Conservation (phyloP, 176 grass and related monocot genomes). For the Chloris gayana region DNA sequence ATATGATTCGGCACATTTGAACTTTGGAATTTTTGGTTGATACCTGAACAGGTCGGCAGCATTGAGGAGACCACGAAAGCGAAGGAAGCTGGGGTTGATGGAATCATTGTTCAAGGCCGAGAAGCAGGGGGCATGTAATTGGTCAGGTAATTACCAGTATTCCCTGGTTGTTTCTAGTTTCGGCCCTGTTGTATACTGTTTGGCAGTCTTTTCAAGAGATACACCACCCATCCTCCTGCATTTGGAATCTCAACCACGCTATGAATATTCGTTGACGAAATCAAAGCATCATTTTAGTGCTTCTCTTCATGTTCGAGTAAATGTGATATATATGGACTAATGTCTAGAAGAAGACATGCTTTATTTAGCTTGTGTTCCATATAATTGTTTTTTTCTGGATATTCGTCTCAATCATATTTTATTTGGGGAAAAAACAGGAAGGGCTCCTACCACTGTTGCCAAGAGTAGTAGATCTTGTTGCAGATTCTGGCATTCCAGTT, state of each 20-base stretch:
- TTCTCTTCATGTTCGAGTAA: not conserved
- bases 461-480: slow-evolving; percentile 76
- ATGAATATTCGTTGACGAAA: not conserved
- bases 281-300: not conserved
- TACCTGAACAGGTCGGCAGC: slow-evolving; percentile 59
- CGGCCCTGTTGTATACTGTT: not conserved
- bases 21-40: not conserved
- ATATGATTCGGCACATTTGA: not conserved
- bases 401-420: slow-evolving; percentile 29
- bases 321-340: not conserved
- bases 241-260: slow-evolving; percentile 23
- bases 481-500: slow-evolving; percentile 52
- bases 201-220: slow-evolving; percentile 7
- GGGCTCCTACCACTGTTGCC: slow-evolving; percentile 76
- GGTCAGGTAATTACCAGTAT: slow-evolving; percentile 56
- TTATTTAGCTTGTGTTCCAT: not conserved
- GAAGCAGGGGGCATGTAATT: slow-evolving; percentile 95
- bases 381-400: slow-evolving; percentile 10
- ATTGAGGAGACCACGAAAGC: slow-evolving; percentile 78
- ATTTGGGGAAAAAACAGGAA: slow-evolving; percentile 59
- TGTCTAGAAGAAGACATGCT: not conserved
- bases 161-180: slow-evolving; percentile 20
- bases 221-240: not conserved
- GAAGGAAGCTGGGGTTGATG: slow-evolving; percentile 89
- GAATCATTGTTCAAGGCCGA: slow-evolving; percentile 84